Conservation (phyloP, 805 yeast species). For the Hagleromyces aurorensis region DNA sequence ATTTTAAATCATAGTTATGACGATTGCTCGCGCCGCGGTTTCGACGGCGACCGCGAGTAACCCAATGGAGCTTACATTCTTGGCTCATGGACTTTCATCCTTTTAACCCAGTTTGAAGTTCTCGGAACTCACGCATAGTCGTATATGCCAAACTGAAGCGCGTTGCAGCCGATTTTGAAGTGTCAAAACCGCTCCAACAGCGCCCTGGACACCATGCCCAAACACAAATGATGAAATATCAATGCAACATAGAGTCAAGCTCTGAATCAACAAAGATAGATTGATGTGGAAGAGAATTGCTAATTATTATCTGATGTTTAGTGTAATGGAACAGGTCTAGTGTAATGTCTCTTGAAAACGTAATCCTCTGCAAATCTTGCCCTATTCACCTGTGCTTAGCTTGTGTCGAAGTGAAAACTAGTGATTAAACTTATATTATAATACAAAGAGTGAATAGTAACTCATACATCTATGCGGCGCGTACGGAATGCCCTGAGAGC, state of each 20-base stretch:
- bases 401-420: no score
- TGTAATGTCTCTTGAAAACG: no score
- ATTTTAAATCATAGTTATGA: conserved; percentile 68
- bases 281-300: conserved; percentile 65
- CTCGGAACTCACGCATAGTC: conserved; percentile 47
- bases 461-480: no score
- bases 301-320: conserved; percentile 25
- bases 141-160: conserved; percentile 49
- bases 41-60: no score
- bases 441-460: no score
- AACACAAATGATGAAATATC: conserved; percentile 57
- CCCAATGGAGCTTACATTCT: conserved; percentile 86
- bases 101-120: conserved; percentile 26
- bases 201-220: no score
- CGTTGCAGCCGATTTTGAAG: conserved; percentile 3
- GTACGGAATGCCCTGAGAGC: background rate
- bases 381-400: no score
- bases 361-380: no score
- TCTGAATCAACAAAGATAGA: conserved; percentile 49
- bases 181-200: conserved; percentile 1
- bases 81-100: conserved; percentile 48
- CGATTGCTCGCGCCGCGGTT: conserved; percentile 41
- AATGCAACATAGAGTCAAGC: conserved; percentile 89
- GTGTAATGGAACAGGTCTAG: no score
- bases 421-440: no score